Conservation (phyloP, 306 rosid genomes). For the Begonia loranthoides region DNA sequence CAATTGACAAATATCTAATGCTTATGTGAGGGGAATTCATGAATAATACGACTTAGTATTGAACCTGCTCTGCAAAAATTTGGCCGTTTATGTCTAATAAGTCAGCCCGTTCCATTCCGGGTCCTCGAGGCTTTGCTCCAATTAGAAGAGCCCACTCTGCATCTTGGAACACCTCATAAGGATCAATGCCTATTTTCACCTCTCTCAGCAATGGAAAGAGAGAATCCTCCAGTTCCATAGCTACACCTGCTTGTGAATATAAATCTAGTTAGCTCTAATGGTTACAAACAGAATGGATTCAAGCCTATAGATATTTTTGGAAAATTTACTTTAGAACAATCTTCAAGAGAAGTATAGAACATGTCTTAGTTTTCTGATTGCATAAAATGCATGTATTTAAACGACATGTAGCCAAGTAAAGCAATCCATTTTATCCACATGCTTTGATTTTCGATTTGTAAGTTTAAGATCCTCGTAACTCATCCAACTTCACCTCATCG, state of each 20-base stretch:
- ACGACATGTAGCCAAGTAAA: too few species aligned
- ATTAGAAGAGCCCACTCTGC: conserved; percentile 88
- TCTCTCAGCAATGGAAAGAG: conserved; percentile 84
- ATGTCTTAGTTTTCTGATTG: too few species aligned
- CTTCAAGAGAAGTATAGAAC: background rate
- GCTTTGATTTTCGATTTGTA: too few species aligned
- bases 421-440: too few species aligned
- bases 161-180: conserved; percentile 92
- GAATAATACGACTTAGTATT: conserved; percentile 2
- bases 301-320: too few species aligned
- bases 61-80: conserved; percentile 77
- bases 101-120: conserved; percentile 90
- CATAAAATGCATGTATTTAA: too few species aligned
- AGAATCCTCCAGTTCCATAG: conserved; percentile 97
- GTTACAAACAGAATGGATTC: background rate
- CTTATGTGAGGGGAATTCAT: background rate
- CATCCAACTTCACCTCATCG: background rate
- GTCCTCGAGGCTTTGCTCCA: conserved; percentile 99
- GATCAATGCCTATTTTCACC: conserved; percentile 74
- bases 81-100: conserved; percentile 83
- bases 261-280: background rate
- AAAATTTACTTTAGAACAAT: too few species aligned
- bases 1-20: conserved; percentile 4
- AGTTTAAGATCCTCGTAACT: background rate
- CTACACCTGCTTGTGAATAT: conserved; percentile 50